A percentile compares a stretch with the other conserved stretches of the same genome.
Conservation (phyloP, 1,139 yeast genomes). For the Saccharomycopsis hybrid region DNA sequence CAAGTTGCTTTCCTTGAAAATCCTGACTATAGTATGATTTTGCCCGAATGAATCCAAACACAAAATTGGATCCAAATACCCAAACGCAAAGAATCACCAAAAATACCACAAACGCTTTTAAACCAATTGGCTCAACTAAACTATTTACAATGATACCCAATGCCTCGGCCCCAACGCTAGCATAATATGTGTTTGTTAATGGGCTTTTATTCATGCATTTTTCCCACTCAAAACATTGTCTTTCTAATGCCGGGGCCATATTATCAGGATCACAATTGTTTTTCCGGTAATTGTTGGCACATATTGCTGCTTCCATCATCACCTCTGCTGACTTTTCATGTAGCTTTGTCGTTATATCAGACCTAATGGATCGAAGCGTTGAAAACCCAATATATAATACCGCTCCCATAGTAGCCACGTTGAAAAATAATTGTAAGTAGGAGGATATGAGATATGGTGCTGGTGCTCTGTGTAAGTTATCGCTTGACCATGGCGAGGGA, state of each 20-base stretch:
- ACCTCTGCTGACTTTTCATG: constrained; percentile 32
- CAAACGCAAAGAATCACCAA: constrained; percentile 46
- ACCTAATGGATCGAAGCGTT: constrained; percentile 41
- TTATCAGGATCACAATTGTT: constrained; percentile 53
- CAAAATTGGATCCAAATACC: constrained; percentile 32
- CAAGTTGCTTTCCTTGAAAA: no score
- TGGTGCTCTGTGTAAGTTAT: constrained; percentile 25
- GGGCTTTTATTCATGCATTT: constrained; percentile 58
- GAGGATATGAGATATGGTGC: constrained; percentile 51
- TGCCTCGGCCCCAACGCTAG: constrained; percentile 56
- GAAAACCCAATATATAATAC: constrained; percentile 38
- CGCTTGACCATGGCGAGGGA: constrained; percentile 45
- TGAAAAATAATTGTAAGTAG: constrained; percentile 48
- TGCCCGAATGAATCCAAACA: constrained; percentile 34
- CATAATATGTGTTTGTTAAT: constrained; percentile 28
- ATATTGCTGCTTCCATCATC: constrained; percentile 39
- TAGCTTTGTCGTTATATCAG: constrained; percentile 38
- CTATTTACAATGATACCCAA: constrained; percentile 58
- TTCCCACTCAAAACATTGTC: constrained; percentile 52
- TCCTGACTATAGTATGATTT: constrained; percentile 24
- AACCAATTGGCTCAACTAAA: constrained; percentile 57
- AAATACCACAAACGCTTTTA: constrained; percentile 45
- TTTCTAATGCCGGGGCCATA: constrained; percentile 54
- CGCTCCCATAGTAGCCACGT: constrained; percentile 39
- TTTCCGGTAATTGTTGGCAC: constrained; percentile 44